A percentile compares a stretch with the other conserved stretches of the same genome.
These are phyloP conservation scores for Mallotus repandus DNA, from an alignment of 441 rosid species.

Conservation along the genomic window DNA sequence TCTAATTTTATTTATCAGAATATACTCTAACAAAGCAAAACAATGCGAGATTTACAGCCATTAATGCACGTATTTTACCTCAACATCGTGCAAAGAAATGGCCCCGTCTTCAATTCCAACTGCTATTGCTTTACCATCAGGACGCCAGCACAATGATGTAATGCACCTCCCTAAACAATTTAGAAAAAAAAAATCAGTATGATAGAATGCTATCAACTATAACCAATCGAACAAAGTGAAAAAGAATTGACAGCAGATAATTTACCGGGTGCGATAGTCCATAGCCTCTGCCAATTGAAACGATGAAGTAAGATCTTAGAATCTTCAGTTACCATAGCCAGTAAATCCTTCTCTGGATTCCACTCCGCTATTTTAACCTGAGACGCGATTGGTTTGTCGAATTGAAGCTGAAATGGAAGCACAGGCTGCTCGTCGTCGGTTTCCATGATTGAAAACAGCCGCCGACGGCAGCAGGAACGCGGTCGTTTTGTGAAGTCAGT, in stretches of 20 bases:
- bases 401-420: slow-evolving; percentile 78
- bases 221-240: background rate
- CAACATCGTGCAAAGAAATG: slow-evolving; percentile 80
- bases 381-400: slow-evolving; percentile 77
- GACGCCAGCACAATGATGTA: slow-evolving; percentile 85
- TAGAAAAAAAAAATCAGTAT: background rate
- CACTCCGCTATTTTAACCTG: slow-evolving; percentile 87
- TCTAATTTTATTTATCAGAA: too few species aligned
- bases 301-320: slow-evolving; percentile 82
- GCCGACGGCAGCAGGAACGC: background rate
- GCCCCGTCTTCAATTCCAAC: slow-evolving; percentile 85
- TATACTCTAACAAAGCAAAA: background rate
- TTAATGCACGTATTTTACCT: slow-evolving; percentile 39
- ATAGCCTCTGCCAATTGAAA: slow-evolving; percentile 89
- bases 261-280: slow-evolving; percentile 81
- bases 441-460: slow-evolving; percentile 44
- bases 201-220: too few species aligned
- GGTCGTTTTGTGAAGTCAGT: background rate
- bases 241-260: background rate
- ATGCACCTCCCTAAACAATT: slow-evolving; percentile 53
- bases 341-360: slow-evolving; percentile 91
- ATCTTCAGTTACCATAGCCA: slow-evolving; percentile 85
- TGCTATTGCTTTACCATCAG: slow-evolving; percentile 84
- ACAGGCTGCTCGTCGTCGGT: slow-evolving; percentile 48
- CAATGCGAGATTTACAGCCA: background rate